Evolutionary conservation across 169 alveolate species (phyloP), one percentile per base, ranked within the genome.

Genomic region (Plasmodium malariae): DNA sequence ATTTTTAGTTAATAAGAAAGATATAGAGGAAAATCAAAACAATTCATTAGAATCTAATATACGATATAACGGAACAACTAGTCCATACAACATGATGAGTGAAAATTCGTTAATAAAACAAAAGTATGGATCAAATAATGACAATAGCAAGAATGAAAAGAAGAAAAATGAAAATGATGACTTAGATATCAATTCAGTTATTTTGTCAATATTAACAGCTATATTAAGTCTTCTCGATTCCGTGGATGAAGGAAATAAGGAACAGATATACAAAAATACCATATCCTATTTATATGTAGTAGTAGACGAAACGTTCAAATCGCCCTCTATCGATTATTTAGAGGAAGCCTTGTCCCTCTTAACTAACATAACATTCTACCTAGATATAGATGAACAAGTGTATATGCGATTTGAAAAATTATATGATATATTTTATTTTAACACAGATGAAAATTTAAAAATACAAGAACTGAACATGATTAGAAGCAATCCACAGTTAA

Each of bases 261-360:
- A 26, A 21, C 59, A 80, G 17, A 65, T 80, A 19, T 80, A 80
- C 40, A 80, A 67, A 65, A 65, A 43, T 45, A 80, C 78, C 7
- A n/a, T 80, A 40, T 59, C 90, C 2, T 80, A 80, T 36, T 48
- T 80, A 65, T 80, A 80, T 59, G 67, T 65, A 7, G 90, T 80
- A 37, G 62, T 80, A 6, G 90, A 80, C 51, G 90, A 80, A 80
- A 80, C 90, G 17, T 80, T 80, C 65, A 80, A 80, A 69, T 80
- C 83, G 0, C 90, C 90, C 1, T 80, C 90, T 17, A 67, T 80
- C 24, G 90, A 80, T 48, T 80, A 80, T 67, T 43, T 80, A 3
- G 90, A 80, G 19, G 90, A 80, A 65, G 90, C 83, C 17, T 59
- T 80, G 14, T 63, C 90, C 4, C 45, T 80, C 36, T 59, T 80